Evolutionary conservation across 257 asterid genomes (phyloP).

Genomic region (Solanum pennellii): DNA sequence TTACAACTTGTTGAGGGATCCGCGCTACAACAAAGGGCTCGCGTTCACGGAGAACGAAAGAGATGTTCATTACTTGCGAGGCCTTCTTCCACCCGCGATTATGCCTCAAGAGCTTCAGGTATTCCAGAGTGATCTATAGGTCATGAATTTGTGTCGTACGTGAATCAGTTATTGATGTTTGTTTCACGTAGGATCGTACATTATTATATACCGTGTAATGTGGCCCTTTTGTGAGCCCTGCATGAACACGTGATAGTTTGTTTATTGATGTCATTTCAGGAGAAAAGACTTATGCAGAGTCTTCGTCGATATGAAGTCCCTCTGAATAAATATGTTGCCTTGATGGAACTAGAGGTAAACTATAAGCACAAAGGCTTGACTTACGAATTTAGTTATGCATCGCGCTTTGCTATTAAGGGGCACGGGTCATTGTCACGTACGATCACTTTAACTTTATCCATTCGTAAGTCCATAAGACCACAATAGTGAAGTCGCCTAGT

Average conservation of each 20-base stretch:
- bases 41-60: constrained; percentile 73
- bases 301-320: constrained; percentile 64
- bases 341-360: constrained; percentile 82
- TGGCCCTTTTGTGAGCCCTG: neutral
- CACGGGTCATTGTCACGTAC: neutral
- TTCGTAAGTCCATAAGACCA: neutral
- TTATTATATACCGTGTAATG: neutral
- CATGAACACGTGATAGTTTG: neutral
- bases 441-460: neutral
- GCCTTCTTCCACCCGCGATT: constrained; percentile 66
- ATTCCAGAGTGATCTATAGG: neutral
- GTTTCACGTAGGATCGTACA: neutral
- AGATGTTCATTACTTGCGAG: constrained; percentile 71
- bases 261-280: constrained; percentile 30
- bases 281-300: constrained; percentile 52
- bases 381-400: neutral
- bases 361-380: neutral
- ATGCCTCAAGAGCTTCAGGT: constrained; percentile 67
- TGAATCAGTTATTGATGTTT: neutral
- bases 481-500: neutral
- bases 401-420: neutral
- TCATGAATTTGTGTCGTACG: neutral
- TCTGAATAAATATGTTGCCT: constrained; percentile 59
- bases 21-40: constrained; percentile 83
- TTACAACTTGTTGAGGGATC: constrained; percentile 63